Evolutionary conservation across 2,329 filamentous ascomycete genomes (phyloP).

Genomic region (Sclerotinia trifoliorum): DNA sequence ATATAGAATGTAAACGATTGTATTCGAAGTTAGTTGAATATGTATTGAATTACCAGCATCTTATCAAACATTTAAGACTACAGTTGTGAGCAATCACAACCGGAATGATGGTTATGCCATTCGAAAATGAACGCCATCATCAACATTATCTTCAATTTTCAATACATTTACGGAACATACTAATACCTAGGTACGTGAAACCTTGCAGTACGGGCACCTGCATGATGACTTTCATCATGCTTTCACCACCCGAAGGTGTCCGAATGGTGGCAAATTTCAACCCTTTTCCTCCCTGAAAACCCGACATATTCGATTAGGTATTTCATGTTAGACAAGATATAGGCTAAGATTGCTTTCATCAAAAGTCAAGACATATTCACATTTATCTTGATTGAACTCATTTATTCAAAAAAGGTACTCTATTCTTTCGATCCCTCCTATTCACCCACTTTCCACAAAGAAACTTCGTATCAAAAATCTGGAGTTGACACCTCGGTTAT

Average conservation of each 20-base stretch:
- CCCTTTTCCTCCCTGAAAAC: background rate
- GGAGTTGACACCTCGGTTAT: background rate
- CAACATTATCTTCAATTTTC: background rate
- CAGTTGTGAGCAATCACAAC: too few species aligned
- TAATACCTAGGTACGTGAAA: background rate
- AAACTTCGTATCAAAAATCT: background rate
- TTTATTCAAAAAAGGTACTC: background rate
- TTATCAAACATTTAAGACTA: too few species aligned
- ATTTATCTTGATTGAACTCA: background rate
- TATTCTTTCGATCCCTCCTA: background rate
- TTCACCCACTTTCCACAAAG: conserved; percentile 1
- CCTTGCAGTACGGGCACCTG: background rate
- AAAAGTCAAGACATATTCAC: background rate
- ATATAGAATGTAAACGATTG: background rate
- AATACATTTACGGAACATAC: background rate
- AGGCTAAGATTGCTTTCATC: background rate
- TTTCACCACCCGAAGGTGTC: conserved; percentile 3
- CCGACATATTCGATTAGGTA: background rate
- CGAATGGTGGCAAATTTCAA: conserved; percentile 7
- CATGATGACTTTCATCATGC: background rate
- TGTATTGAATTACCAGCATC: background rate
- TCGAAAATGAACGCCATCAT: background rate
- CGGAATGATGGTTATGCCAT: background rate
- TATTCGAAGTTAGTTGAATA: background rate
- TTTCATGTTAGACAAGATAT: background rate